phyloP scores from a whole-genome alignment of 495 filamentous ascomycete species.

The Penicillium roqueforti region DNA sequence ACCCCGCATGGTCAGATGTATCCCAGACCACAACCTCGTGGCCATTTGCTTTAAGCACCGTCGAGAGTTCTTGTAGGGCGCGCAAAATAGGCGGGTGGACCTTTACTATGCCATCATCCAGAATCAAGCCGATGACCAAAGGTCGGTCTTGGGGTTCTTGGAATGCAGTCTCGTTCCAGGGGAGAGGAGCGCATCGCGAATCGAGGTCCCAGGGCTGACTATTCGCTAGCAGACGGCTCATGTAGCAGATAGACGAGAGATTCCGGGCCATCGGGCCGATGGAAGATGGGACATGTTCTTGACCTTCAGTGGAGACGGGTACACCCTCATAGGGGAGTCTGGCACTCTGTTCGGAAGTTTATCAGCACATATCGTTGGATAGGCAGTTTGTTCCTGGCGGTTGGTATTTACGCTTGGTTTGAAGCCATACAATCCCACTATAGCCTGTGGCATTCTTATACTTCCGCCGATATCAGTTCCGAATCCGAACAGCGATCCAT shows the following conservation, averaged over 20 bases:
- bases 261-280: conserved; percentile 49
- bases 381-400: background rate
- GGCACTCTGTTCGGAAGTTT: conserved; percentile 30
- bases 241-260: conserved; percentile 36
- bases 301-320: conserved; percentile 48
- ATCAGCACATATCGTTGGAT: background rate
- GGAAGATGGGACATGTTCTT: conserved; percentile 51
- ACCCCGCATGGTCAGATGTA: conserved; percentile 38
- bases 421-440: conserved; percentile 51
- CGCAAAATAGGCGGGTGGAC: conserved; percentile 48
- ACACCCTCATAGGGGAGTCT: conserved; percentile 47
- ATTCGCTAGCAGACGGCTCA: conserved; percentile 38
- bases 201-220: conserved; percentile 43
- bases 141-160: conserved; percentile 37
- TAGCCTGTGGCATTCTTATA: conserved; percentile 52
- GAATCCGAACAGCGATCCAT: conserved; percentile 60
- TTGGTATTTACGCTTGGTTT: conserved; percentile 49
- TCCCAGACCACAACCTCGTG: conserved; percentile 50
- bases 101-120: conserved; percentile 48
- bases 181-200: conserved; percentile 43
- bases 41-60: conserved; percentile 33
- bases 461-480: conserved; percentile 64
- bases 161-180: conserved; percentile 43
- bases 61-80: conserved; percentile 34
- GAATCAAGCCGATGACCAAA: conserved; percentile 45